These are phyloP conservation scores for Glycine soja DNA, from an alignment of 306 rosid species.

Conservation along the genomic window DNA sequence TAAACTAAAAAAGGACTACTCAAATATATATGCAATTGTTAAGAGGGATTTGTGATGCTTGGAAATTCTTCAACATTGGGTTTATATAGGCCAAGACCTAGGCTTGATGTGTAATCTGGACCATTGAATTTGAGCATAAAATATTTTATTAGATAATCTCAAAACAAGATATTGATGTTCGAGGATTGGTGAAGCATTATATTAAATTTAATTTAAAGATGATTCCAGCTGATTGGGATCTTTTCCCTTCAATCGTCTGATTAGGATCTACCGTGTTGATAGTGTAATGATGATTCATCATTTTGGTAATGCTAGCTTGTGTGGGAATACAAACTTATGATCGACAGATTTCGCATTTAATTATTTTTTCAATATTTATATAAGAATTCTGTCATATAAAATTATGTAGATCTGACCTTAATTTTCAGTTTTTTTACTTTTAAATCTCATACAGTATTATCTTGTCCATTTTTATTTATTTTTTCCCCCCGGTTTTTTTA, in stretches of 20 bases:
- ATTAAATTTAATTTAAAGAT: conserved; percentile 26
- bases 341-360: not conserved
- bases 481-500: not conserved
- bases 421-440: not conserved
- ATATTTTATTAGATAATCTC: conserved; percentile 37
- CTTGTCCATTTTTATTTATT: too few species aligned
- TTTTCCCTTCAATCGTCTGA: conserved; percentile 24
- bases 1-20: not conserved
- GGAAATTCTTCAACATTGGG: not conserved
- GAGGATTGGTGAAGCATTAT: conserved; percentile 37
- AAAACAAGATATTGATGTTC: conserved; percentile 29
- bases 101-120: conserved; percentile 27
- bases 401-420: not conserved
- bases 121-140: conserved; percentile 41
- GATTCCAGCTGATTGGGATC: conserved; percentile 28
- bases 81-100: conserved; percentile 43
- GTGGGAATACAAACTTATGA: not conserved
- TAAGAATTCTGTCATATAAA: too few species aligned
- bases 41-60: conserved; percentile 34
- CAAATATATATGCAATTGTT: too few species aligned
- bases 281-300: conserved; percentile 12
- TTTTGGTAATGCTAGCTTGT: not conserved
- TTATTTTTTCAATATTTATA: too few species aligned
- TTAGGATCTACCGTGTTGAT: not conserved
- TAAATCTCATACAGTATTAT: not conserved